Evolutionary conservation across 2,329 filamentous ascomycete genomes (phyloP), one percentile per base, ranked within the genome.

Genomic region (Thermochaetoides dissita): DNA sequence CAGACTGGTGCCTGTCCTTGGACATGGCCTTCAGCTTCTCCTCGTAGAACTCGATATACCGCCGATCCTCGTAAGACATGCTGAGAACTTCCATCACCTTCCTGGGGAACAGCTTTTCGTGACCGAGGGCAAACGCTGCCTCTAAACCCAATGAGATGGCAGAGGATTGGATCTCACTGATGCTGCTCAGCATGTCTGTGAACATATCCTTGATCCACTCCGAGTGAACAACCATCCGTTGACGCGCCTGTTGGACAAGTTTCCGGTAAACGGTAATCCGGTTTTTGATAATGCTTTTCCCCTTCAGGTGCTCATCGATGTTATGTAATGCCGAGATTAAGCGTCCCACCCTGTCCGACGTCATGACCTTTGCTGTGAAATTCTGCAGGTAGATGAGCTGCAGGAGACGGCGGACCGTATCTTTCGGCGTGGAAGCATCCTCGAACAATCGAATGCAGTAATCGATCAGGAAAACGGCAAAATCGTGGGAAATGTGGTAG

Each of bases 141-240:
- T 86, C 76, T 2, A 80, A 67, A 1, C 84, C 85, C 8, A 91
- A 69, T 28, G 73, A 68, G 39, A 96, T 80, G 2, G 88, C 87
- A 36, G 80, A 74, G 6, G 67, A 66, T 37, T 85, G 75, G 37
- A 89, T 81, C 34, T 94, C 86, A 52, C 80, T 81, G 38, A 87
- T 66, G 30, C 66, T 76, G 59, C 85, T 87, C 34, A 94, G 69
- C 69, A 95, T 79, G 39, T 86, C 85, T 12, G 77, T 77, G 49
- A 96, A 78, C 12, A 94, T 65, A 57, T 93, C 81, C 40, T 81
- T 71, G 38, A 95, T 67, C 89, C 91, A 98, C 45, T 84, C 72
- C 3, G 73, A 68, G 42, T 86, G 77, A 24, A 71, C 63, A 10
- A 79, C 63, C 79, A 98, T 94, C 17, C 76, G 65, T 11, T 68